A percentile compares a stretch with the other conserved stretches of the same genome.
phyloP scores from a whole-genome alignment of 306 rosid genomes.

The Sicyos edulis region DNA sequence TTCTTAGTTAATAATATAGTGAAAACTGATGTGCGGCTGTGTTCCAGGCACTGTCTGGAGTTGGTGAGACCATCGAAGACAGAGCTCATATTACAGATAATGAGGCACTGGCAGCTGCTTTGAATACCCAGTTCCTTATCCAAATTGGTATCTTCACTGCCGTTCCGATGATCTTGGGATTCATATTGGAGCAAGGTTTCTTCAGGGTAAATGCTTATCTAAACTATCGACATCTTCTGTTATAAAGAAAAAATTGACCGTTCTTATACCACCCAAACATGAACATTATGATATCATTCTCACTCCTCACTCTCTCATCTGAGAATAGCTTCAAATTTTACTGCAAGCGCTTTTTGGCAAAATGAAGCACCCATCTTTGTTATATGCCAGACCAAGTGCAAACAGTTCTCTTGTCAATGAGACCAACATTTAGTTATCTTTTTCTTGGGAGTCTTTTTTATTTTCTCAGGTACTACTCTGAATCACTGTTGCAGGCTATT shows the following conservation, averaged over 20 bases:
- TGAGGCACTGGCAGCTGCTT: slow-evolving; percentile 63
- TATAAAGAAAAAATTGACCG: not conserved
- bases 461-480: slow-evolving; percentile 8
- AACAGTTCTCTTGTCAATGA: not conserved
- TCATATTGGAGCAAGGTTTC: slow-evolving; percentile 80
- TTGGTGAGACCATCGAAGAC: slow-evolving; percentile 58
- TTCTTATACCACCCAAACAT: not conserved
- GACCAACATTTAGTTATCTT: slow-evolving; percentile 4
- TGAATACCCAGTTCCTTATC: slow-evolving; percentile 75
- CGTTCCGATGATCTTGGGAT: slow-evolving; percentile 79
- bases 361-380: not conserved
- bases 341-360: not conserved
- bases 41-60: slow-evolving; percentile 84
- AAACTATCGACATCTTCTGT: not conserved
- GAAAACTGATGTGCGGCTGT: slow-evolving; percentile 7
- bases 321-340: slow-evolving; percentile 4
- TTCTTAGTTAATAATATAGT: not conserved
- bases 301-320: not conserved
- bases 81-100: slow-evolving; percentile 49
- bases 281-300: not conserved
- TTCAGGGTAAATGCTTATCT: slow-evolving; percentile 48
- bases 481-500: slow-evolving; percentile 62
- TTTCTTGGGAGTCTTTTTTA: not conserved
- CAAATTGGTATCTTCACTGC: slow-evolving; percentile 92
- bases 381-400: not conserved